Evolutionary conservation across 768 basidiomycete species (phyloP).

Genomic region (Galerina sulciceps): DNA sequence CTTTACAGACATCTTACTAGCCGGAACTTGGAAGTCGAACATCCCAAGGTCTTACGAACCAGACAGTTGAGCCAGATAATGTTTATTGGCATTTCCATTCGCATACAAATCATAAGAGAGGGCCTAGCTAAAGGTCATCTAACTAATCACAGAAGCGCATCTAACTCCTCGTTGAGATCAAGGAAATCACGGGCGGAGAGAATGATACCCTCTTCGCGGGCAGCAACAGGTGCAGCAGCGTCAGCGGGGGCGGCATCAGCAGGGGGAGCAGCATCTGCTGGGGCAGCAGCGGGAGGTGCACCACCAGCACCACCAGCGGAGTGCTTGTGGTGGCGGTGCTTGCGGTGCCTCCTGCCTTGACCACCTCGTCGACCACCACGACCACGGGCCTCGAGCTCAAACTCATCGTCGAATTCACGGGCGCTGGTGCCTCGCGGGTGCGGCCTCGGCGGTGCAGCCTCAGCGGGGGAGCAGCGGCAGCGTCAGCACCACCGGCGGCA

Average conservation of each 20-base stretch:
- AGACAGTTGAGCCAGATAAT: neutral
- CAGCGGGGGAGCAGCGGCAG: no score
- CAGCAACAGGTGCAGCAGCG: neutral
- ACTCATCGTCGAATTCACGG: neutral
- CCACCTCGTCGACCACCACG: neutral
- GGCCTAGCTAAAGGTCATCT: neutral
- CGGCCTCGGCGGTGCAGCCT: neutral
- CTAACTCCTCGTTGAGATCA: constrained; percentile 9
- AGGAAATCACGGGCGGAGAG: constrained; percentile 9
- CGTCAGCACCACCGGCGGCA: no score
- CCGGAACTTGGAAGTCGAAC: no score
- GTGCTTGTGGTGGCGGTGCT: neutral
- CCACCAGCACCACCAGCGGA: neutral
- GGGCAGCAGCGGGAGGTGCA: neutral
- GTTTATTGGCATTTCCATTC: neutral
- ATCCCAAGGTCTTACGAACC: no score
- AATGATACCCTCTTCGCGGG: neutral
- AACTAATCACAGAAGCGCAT: neutral
- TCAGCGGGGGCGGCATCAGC: neutral
- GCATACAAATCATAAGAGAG: neutral
- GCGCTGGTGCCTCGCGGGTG: neutral
- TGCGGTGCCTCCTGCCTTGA: neutral
- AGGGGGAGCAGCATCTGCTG: neutral
- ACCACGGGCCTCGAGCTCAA: constrained; percentile 11
- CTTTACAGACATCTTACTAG: no score